Conservation (phyloP, 768 basidiomycete species). For the Tubosaeta sp. region DNA sequence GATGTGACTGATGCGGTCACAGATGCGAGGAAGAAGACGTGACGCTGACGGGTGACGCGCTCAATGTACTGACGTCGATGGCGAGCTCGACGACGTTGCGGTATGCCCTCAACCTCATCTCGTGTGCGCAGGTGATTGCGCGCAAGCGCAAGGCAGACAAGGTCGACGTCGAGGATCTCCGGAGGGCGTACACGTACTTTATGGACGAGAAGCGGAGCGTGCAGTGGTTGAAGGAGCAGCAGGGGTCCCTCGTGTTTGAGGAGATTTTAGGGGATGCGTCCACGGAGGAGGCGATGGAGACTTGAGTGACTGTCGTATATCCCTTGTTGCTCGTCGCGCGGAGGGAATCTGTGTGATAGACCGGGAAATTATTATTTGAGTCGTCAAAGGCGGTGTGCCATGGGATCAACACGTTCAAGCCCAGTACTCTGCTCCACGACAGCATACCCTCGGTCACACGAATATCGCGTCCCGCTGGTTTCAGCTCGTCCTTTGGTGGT, state of each 20-base stretch:
- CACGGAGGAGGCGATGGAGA: conserved; percentile 35
- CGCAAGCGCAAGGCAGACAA: conserved; percentile 73
- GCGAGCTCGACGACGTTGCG: conserved; percentile 86
- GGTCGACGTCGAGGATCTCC: conserved; percentile 83
- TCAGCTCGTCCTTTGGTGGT: too few species aligned
- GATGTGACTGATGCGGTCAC: not conserved
- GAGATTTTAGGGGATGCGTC: conserved; percentile 47
- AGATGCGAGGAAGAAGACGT: conserved; percentile 97
- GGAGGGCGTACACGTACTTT: conserved; percentile 83
- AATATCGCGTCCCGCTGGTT: too few species aligned
- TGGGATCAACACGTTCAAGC: too few species aligned
- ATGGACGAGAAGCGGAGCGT: conserved; percentile 92
- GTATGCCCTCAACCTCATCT: conserved; percentile 93
- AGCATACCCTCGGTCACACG: too few species aligned
- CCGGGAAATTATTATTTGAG: too few species aligned
- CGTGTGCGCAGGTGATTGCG: conserved; percentile 84
- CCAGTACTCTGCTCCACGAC: too few species aligned
- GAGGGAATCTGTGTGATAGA: too few species aligned
- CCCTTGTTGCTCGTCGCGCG: too few species aligned
- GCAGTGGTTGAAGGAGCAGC: conserved; percentile 86
- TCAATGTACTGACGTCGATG: conserved; percentile 82
- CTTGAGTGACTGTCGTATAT: not conserved
- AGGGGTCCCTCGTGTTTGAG: conserved; percentile 70
- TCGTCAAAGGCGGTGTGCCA: too few species aligned
- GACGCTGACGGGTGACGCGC: conserved; percentile 65